phyloP scores from a whole-genome alignment of 805 yeast genomes.

The Saccharomycopsis lassenensis region DNA sequence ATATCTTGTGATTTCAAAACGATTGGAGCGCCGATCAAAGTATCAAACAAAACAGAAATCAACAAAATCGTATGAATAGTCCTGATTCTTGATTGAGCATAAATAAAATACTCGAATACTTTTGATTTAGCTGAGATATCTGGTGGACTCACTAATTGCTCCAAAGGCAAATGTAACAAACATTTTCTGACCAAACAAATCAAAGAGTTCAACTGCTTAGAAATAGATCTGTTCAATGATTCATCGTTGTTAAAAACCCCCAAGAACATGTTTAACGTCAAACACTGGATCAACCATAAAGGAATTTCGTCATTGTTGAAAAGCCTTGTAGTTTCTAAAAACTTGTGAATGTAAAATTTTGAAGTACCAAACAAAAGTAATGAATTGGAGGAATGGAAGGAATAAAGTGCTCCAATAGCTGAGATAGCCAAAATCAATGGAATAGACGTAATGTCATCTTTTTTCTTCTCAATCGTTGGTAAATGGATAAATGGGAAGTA shows the following conservation, averaged over 20 bases:
- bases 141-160: conserved; percentile 31
- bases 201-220: conserved; percentile 71
- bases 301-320: conserved; percentile 53
- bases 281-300: conserved; percentile 76
- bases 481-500: conserved; percentile 81
- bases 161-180: conserved; percentile 56
- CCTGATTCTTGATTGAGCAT: conserved; percentile 67
- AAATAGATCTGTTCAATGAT: conserved; percentile 56
- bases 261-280: conserved; percentile 69
- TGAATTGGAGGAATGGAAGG: conserved; percentile 71
- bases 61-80: conserved; percentile 58
- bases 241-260: conserved; percentile 66
- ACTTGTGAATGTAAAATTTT: conserved; percentile 53
- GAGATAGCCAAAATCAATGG: conserved; percentile 74
- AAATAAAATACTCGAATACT: conserved; percentile 41
- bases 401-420: conserved; percentile 80
- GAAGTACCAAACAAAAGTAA: conserved; percentile 58
- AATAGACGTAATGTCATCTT: conserved; percentile 37
- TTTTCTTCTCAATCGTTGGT: conserved; percentile 42
- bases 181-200: conserved; percentile 64
- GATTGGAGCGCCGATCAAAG: conserved; percentile 34
- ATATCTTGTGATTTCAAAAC: conserved; percentile 37
- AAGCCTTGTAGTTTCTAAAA: conserved; percentile 39
- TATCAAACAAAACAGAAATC: conserved; percentile 45
- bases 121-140: conserved; percentile 21